These are phyloP conservation scores for Teunomyces kruisii DNA, from an alignment of 805 yeast genomes.

Conservation along the genomic window DNA sequence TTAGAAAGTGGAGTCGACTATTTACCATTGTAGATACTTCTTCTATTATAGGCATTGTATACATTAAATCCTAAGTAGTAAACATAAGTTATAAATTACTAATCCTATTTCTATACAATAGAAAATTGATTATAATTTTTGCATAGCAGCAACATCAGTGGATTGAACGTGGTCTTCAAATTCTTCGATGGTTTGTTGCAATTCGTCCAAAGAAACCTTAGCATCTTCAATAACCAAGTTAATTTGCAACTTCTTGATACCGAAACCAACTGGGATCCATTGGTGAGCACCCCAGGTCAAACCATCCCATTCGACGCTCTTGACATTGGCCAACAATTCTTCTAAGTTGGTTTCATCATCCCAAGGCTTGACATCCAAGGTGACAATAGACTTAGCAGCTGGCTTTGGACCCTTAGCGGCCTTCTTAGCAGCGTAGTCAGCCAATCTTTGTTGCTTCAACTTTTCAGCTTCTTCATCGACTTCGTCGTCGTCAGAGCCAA, in stretches of 20 bases:
- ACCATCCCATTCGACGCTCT: constrained; percentile 86
- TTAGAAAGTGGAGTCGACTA: constrained; percentile 51
- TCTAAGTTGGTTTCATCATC: constrained; percentile 98
- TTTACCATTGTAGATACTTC: constrained; percentile 31
- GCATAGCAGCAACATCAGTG: constrained; percentile 98
- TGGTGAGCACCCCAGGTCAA: constrained; percentile 97
- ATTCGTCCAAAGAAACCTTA: constrained; percentile 88
- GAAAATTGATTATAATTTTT: constrained; percentile 67
- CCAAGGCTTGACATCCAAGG: constrained; percentile 99
- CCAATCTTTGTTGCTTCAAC: constrained; percentile 95
- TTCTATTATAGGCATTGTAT: constrained; percentile 7
- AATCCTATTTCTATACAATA: constrained; percentile 21
- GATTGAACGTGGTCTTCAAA: constrained; percentile 99
- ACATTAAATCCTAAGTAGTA: constrained; percentile 8
- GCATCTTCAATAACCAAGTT: constrained; percentile 98
- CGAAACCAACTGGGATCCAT: constrained; percentile 97
- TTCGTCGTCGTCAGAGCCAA: constrained; percentile 92
- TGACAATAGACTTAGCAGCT: constrained; percentile 96
- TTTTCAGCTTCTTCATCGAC: constrained; percentile 97
- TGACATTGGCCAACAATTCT: constrained; percentile 81
- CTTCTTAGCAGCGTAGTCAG: constrained; percentile 97
- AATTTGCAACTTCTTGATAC: constrained; percentile 98
- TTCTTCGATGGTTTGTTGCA: constrained; percentile 75
- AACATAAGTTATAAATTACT: constrained; percentile 4
- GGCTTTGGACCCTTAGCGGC: constrained; percentile 97